Percentiles rank a stretch among this genome's conserved stretches.
These are phyloP conservation scores for Erythrobasidium hasegawianum DNA, from an alignment of 1,284 basidiomycete species.

Conservation along the genomic window DNA sequence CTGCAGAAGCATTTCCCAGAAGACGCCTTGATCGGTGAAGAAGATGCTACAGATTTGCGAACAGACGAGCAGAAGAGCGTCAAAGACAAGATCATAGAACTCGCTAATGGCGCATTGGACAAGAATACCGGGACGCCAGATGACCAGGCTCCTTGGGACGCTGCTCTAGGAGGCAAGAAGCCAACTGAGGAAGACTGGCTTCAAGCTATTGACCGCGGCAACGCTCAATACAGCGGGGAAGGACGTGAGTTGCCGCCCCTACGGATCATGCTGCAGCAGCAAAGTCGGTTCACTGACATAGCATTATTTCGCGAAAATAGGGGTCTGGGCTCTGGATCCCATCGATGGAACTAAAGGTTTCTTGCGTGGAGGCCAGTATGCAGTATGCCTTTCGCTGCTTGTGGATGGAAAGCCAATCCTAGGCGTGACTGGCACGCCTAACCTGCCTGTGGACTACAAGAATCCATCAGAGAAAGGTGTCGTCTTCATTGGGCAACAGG, in stretches of 20 bases:
- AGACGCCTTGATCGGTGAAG: conserved; percentile 91
- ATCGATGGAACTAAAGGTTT: conserved; percentile 95
- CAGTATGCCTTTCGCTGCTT: conserved; percentile 89
- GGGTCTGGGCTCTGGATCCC: conserved; percentile 87
- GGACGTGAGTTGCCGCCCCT: conserved; percentile 62
- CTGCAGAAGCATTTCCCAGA: conserved; percentile 69
- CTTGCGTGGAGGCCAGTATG: conserved; percentile 92
- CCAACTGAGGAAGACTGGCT: conserved; percentile 56
- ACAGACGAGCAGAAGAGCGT: conserved; percentile 54
- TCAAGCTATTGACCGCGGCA: conserved; percentile 80
- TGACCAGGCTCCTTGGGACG: conserved; percentile 50
- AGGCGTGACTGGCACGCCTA: conserved; percentile 93
- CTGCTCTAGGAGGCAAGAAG: conserved; percentile 56
- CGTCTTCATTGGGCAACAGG: conserved; percentile 76
- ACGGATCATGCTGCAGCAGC: not conserved
- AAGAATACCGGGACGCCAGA: conserved; percentile 46
- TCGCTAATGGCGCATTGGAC: conserved; percentile 76
- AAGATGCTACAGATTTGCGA: conserved; percentile 77
- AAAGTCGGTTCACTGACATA: not conserved
- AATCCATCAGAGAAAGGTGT: conserved; percentile 67
- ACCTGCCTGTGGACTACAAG: conserved; percentile 62
- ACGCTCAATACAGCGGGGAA: conserved; percentile 65
- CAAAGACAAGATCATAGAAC: conserved; percentile 66
- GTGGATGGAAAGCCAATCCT: conserved; percentile 77
- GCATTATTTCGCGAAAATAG: conserved; percentile 49